Percentiles rank a stretch among this genome's conserved stretches.
Evolutionary conservation across 352 stramenopile species (phyloP).

Genomic region (Elongisporangium prolatum): DNA sequence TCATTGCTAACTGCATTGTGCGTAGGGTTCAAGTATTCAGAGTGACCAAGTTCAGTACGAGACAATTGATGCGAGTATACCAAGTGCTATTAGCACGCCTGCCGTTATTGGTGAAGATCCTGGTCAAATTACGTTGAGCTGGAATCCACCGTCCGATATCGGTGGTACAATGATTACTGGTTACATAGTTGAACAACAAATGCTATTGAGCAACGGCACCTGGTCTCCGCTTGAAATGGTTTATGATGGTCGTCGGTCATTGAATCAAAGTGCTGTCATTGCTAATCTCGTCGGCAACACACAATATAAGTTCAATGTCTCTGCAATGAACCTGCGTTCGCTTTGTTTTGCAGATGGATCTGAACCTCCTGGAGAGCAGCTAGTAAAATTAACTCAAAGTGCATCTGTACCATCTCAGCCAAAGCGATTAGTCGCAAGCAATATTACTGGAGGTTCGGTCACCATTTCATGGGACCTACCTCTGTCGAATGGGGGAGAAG

Average conservation of each 20-base stretch:
- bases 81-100: slow-evolving; percentile 19
- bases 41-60: slow-evolving; percentile 17
- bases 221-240: slow-evolving; percentile 27
- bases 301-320: slow-evolving; percentile 39
- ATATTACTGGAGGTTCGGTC: slow-evolving; percentile 34
- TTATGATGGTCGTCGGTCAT: slow-evolving; percentile 32
- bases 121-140: slow-evolving; percentile 37
- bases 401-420: slow-evolving; percentile 33
- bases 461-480: slow-evolving; percentile 40
- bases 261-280: slow-evolving; percentile 16
- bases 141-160: slow-evolving; percentile 31
- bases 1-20: neutral
- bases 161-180: slow-evolving; percentile 40
- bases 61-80: slow-evolving; percentile 25
- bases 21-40: slow-evolving; percentile 28
- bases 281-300: slow-evolving; percentile 29
- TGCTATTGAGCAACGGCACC: slow-evolving; percentile 16
- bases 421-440: slow-evolving; percentile 20
- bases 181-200: slow-evolving; percentile 27
- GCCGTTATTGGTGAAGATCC: slow-evolving; percentile 30
- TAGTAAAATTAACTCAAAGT: slow-evolving; percentile 31
- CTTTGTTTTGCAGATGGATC: slow-evolving; percentile 28
- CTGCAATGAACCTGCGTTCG: slow-evolving; percentile 39
- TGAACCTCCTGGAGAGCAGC: slow-evolving; percentile 18
- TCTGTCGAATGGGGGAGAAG: slow-evolving; percentile 25